These are phyloP conservation scores for Penicillium sp. DNA, from an alignment of 2,329 filamentous ascomycete genomes.

Conservation along the genomic window DNA sequence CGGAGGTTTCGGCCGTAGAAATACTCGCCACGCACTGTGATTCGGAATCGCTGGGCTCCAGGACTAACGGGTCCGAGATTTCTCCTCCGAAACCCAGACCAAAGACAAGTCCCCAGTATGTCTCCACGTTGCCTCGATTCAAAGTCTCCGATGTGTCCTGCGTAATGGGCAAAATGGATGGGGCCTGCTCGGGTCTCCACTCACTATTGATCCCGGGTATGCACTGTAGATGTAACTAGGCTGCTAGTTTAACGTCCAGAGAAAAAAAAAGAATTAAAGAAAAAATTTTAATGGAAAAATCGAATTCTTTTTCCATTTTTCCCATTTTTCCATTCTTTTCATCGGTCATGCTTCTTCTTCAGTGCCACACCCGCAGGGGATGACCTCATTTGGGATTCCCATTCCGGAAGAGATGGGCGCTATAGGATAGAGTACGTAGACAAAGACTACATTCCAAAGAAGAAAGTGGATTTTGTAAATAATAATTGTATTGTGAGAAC, in stretches of 20 bases:
- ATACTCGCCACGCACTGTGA: conserved; percentile 9
- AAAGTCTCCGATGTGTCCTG: conserved; percentile 1
- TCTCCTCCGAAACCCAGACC: conserved; percentile 21
- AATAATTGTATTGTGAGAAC: neutral
- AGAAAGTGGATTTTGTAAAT: neutral
- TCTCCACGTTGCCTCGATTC: conserved; percentile 2
- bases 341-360: conserved; percentile 1
- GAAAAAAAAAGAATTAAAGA: neutral
- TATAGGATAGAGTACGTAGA: neutral
- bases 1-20: conserved; percentile 6
- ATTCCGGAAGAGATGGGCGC: neutral
- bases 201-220: conserved; percentile 1
- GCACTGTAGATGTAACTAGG: conserved; percentile 1
- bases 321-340: neutral
- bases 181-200: neutral
- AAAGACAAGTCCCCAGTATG: conserved; percentile 6
- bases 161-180: neutral
- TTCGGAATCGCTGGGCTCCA: conserved; percentile 17
- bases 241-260: neutral
- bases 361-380: neutral
- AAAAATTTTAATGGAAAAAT: neutral
- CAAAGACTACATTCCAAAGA: neutral
- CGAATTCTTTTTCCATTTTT: neutral
- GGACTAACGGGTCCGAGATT: conserved; percentile 25
- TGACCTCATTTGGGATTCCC: conserved; percentile 1